Conservation (phyloP, 2,329 filamentous ascomycete species). For the Alternaria sp. region DNA sequence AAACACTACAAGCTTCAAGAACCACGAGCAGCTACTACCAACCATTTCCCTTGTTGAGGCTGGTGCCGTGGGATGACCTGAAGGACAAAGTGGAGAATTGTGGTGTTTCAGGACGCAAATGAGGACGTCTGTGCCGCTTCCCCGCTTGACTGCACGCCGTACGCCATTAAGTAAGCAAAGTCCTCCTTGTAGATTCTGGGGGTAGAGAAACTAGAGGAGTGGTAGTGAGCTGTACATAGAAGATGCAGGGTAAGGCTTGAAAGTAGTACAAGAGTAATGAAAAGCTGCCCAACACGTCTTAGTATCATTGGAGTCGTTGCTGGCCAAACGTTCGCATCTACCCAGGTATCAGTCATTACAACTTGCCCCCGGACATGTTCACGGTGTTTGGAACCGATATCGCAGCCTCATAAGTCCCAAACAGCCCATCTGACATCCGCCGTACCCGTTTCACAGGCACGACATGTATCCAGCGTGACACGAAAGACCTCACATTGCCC, state of each 20-base stretch:
- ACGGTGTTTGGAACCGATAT: background rate
- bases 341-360: background rate
- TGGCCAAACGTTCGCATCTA: background rate
- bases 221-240: background rate
- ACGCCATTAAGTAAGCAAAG: background rate
- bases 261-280: background rate
- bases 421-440: conserved; percentile 12
- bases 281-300: background rate
- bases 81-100: background rate
- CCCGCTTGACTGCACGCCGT: conserved; percentile 1
- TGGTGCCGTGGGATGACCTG: background rate
- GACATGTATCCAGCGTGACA: conserved; percentile 11
- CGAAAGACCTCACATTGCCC: conserved; percentile 1
- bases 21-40: background rate
- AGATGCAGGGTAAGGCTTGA: background rate
- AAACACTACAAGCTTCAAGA: background rate
- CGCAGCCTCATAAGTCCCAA: conserved; percentile 12
- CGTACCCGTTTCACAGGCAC: conserved; percentile 11
- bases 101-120: background rate
- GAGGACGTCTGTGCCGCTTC: conserved; percentile 4
- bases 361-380: too few species aligned
- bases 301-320: background rate
- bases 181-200: background rate
- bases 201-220: background rate
- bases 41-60: background rate